Base-by-base conservation (phyloP, 805 yeast genomes). In the Nakazawaea sp. region DNA sequence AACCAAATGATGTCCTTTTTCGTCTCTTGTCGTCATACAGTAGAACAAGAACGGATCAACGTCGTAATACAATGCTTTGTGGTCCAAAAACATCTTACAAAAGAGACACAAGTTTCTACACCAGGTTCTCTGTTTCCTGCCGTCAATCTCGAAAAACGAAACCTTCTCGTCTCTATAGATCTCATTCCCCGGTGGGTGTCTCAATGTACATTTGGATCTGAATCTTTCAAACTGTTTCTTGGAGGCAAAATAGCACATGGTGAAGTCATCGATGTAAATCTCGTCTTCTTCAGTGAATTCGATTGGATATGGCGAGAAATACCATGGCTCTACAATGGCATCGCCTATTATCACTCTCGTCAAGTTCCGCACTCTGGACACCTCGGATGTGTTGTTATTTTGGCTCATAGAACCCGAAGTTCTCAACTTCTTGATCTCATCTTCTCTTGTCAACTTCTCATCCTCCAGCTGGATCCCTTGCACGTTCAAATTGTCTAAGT, bases 381-480 rank as follows among this genome's bases (percentile, higher is more conserved):
- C 84, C 52, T 90, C 97, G 40, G 70, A 75, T 40, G 78, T 72
- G 43, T 81, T 81, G 42, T 72, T 69, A 48, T 71, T 73, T 59
- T 92, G 98, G 9, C 92, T 84, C 97, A 92, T 92, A 0, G 97
- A 89, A 2, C 98, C 98, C n/a, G 94, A 71, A 0, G 96, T 88
- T 48, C 97, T 70, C 39, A 92, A 68, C 54, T 85, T 86, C 54
- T 90, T 87, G 47, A 92, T 82, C 58, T 92, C 98, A 47, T 87
- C 95, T 50, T 88, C 96, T 40, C 96, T 66, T 26, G 84, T 78
- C 30, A 84, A 72, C 41, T 79, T 86, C 45, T 83, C 89, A 10
- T 78, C 77, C 15, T 75, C 78, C 38, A 75, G 60, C 5, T 51
- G 53, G 21, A 81, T 52, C 13, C 95, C 96, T 57, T 88, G 96